A percentile compares a stretch with the other conserved stretches of the same genome.
phyloP scores from a whole-genome alignment of 2,329 filamentous ascomycete genomes.

The Hyphodiscus sp. region DNA sequence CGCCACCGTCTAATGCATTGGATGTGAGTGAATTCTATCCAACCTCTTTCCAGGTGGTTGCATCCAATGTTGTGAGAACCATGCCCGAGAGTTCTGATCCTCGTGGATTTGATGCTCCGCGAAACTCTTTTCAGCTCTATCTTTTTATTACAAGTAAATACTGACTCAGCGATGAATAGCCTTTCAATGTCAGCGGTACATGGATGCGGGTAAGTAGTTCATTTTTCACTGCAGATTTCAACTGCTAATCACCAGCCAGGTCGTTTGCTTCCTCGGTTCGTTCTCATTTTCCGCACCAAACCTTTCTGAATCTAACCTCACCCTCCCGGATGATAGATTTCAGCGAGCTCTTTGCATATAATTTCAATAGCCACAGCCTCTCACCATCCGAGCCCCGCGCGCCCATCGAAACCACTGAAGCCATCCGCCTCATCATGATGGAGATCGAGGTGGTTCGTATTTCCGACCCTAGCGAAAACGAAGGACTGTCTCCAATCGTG shows the following conservation, averaged over 20 bases:
- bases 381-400: constrained; percentile 39
- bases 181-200: constrained; percentile 53
- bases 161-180: too few relatives aligned
- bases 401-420: constrained; percentile 57
- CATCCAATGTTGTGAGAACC: too few relatives aligned
- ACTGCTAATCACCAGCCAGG: constrained; percentile 24
- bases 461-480: constrained; percentile 49
- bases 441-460: constrained; percentile 56
- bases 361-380: constrained; percentile 48
- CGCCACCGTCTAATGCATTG: neutral
- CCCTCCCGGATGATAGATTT: constrained; percentile 48
- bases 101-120: too few relatives aligned
- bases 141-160: too few relatives aligned
- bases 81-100: too few relatives aligned
- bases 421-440: constrained; percentile 64
- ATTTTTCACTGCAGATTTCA: neutral
- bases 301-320: constrained; percentile 32
- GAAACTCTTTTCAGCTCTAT: too few relatives aligned
- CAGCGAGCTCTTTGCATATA: constrained; percentile 65
- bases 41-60: too few relatives aligned
- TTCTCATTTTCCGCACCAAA: constrained; percentile 19
- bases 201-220: constrained; percentile 55
- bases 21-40: neutral
- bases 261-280: constrained; percentile 39
- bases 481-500: constrained; percentile 57